Base-by-base conservation (phyloP, 2,329 filamentous ascomycete genomes). In the Septoria linicola region DNA sequence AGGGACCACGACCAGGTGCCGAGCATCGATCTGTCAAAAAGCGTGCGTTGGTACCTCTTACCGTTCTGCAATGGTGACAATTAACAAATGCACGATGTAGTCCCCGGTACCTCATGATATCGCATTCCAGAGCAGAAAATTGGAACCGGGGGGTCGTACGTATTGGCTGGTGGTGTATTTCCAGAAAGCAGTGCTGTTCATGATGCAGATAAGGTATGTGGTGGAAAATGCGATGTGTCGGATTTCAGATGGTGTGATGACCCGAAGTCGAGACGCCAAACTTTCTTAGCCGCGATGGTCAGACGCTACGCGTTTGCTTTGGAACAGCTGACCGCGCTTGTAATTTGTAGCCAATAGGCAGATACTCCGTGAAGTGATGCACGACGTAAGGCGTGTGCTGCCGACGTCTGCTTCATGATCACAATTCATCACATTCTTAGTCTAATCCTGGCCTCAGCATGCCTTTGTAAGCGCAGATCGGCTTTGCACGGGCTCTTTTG, bases 11-110 rank as follows among this genome's bases (percentile, higher is more conserved):
- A 56, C 45, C 54, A 53, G 59, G 49, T 45, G 27, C 50, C 46
- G 55, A 53, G 53, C 37, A 49, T 40, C 49, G 57, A 59, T 49
- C 56, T 63, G 62, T 63, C 62, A 59, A 54, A 46, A 60, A 59
- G 62, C 60, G 57, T 61, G 59, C 50, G 59, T 51, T 51, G 44
- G 47, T 55, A 51, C 49, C 58, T 35, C 43, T 37, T 51, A 47
- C 51, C 42, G 39, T 45, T 49, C 34, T 54, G 53, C 31, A 31
- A 50, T 52, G 41, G 51, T 60, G 57, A 61, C 55, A 51, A 59
- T 58, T 53, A 37, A 16, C 32, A 19, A 45, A 49, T 46, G 53
- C 50, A 21, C 49, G 53, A 54, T 54, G 45, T 27, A 40, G 48
- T 48, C 35, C 42, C 46, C 39, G 43, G 32, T 36, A n/a, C n/a